Evolutionary conservation across 2,329 filamentous ascomycete genomes (phyloP).

Genomic region (Cladobotryum protrusum): DNA sequence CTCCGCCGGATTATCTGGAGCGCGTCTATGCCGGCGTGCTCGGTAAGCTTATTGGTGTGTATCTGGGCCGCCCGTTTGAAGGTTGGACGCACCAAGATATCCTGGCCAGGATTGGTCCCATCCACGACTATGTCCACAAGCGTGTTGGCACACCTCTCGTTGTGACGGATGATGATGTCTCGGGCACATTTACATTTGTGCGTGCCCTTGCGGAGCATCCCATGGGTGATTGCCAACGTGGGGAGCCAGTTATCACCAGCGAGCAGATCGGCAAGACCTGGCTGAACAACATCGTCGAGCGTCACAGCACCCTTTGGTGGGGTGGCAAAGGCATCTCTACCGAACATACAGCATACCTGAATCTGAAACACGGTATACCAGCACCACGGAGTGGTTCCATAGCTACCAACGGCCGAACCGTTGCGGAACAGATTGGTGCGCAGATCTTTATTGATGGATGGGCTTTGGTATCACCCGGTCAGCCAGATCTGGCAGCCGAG

Average conservation of each 20-base stretch:
- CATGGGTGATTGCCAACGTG: conserved; percentile 1
- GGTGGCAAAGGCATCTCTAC: conserved; percentile 32
- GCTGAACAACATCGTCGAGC: conserved; percentile 13
- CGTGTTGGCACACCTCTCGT: conserved; percentile 22
- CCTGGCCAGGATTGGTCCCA: conserved; percentile 23
- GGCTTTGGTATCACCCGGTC: conserved; percentile 26
- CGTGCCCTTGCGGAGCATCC: conserved; percentile 29
- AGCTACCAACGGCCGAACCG: conserved; percentile 7
- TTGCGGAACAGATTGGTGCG: conserved; percentile 32
- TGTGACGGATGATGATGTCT: conserved; percentile 29
- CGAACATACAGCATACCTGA: conserved; percentile 33
- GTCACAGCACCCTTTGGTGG: conserved; percentile 32
- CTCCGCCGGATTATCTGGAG: conserved; percentile 24
- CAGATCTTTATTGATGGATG: conserved; percentile 35
- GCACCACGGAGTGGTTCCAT: conserved; percentile 27
- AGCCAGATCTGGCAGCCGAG: conserved; percentile 24
- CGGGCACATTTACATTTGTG: conserved; percentile 30
- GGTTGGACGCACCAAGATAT: conserved; percentile 31
- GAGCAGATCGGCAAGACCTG: conserved; percentile 14
- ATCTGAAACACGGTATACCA: conserved; percentile 30
- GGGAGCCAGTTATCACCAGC: background rate
- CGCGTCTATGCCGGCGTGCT: conserved; percentile 33
- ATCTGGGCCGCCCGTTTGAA: conserved; percentile 32
- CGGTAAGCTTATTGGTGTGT: conserved; percentile 33
- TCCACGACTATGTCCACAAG: conserved; percentile 28